Percentiles rank a stretch among this genome's conserved stretches.
Conservation (phyloP, 2,329 filamentous ascomycete genomes). For the Amylocarpus encephaloides region DNA sequence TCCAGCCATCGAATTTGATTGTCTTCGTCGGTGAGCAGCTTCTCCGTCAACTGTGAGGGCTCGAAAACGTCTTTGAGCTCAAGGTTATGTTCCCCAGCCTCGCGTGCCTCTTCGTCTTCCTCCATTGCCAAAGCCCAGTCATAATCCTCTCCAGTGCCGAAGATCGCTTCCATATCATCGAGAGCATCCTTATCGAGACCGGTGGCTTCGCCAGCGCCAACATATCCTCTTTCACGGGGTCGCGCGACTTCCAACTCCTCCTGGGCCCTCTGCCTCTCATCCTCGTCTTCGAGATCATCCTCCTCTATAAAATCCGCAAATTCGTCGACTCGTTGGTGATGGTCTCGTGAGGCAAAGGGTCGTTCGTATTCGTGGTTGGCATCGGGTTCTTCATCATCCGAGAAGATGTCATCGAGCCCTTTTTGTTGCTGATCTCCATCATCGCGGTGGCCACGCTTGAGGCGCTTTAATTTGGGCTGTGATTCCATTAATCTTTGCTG, state of each 20-base stretch:
- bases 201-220: conserved; percentile 68
- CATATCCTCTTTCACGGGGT: conserved; percentile 63
- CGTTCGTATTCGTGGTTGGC: conserved; percentile 41
- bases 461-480: conserved; percentile 87
- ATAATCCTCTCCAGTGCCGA: conserved; percentile 93
- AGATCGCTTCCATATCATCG: conserved; percentile 94
- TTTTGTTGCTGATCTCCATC: conserved; percentile 62
- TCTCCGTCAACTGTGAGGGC: conserved; percentile 88
- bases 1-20: conserved; percentile 84
- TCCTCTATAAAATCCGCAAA: conserved; percentile 97
- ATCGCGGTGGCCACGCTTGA: conserved; percentile 84
- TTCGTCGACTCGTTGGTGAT: conserved; percentile 62
- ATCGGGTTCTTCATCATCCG: conserved; percentile 81
- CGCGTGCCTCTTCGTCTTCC: conserved; percentile 73
- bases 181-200: conserved; percentile 87
- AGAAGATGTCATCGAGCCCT: conserved; percentile 88
- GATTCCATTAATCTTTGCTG: conserved; percentile 18
- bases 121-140: conserved; percentile 89
- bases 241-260: conserved; percentile 87
- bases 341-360: conserved; percentile 33
- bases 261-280: conserved; percentile 64
- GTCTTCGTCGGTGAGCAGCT: conserved; percentile 91
- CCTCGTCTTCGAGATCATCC: conserved; percentile 83
- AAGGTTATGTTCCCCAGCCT: conserved; percentile 73
- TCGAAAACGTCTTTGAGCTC: conserved; percentile 98